A percentile compares a stretch with the other conserved stretches of the same genome.
These are phyloP conservation scores for Hortiboletus flavorubellus DNA, from an alignment of 768 basidiomycete species.

Conservation along the genomic window DNA sequence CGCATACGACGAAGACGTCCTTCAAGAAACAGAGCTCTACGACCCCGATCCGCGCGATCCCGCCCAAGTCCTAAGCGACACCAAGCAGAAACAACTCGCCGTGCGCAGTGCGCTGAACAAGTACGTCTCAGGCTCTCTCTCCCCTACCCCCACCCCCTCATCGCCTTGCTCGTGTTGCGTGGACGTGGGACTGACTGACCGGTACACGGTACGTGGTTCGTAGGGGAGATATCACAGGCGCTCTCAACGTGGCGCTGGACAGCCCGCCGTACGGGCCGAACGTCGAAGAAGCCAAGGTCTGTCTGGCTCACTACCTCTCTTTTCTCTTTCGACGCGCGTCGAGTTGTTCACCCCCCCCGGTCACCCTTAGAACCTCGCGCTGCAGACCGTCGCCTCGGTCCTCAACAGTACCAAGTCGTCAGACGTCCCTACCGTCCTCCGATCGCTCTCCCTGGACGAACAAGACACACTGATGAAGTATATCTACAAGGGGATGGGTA, in stretches of 20 bases:
- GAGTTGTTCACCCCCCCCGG: background rate
- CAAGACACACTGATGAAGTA: constrained; percentile 98
- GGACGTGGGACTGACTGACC: background rate
- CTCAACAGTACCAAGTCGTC: constrained; percentile 91
- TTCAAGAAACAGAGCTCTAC: constrained; percentile 83
- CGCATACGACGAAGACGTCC: constrained; percentile 84
- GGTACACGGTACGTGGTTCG: background rate
- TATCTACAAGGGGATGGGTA: constrained; percentile 93
- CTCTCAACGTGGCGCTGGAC: constrained; percentile 67
- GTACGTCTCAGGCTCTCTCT: constrained; percentile 41
- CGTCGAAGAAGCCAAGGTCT: constrained; percentile 88
- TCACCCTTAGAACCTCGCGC: constrained; percentile 60
- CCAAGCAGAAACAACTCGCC: constrained; percentile 67
- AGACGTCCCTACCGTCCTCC: constrained; percentile 77
- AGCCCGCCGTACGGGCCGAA: constrained; percentile 86
- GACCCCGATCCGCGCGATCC: constrained; percentile 82
- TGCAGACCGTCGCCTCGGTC: constrained; percentile 79
- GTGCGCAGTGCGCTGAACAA: constrained; percentile 73
- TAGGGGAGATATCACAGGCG: constrained; percentile 76
- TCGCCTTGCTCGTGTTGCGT: background rate
- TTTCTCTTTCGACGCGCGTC: too few species aligned
- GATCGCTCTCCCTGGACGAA: constrained; percentile 62
- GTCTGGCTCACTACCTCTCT: background rate
- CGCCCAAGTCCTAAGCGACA: constrained; percentile 66
- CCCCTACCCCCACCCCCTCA: too few species aligned